These are phyloP conservation scores for Hypoxylon sp. DNA, from an alignment of 2,329 filamentous ascomycete species.

Conservation along the genomic window DNA sequence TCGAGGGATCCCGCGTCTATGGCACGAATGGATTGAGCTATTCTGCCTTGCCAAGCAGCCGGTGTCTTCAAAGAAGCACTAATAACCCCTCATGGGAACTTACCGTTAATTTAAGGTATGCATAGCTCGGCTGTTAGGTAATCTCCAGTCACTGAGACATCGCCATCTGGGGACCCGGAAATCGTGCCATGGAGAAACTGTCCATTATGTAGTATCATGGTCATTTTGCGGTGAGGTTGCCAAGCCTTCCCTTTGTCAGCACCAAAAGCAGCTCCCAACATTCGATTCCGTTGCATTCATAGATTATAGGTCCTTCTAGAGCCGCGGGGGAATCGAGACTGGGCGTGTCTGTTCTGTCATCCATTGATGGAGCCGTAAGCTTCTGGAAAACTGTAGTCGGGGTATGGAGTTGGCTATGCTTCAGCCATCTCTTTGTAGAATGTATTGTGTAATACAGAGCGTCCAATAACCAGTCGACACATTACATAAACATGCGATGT, in stretches of 20 bases:
- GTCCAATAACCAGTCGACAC: constrained; percentile 35
- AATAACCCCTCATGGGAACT: constrained; percentile 5
- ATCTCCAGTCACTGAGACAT: constrained; percentile 10
- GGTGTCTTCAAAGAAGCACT: constrained; percentile 1
- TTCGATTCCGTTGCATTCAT: constrained; percentile 8
- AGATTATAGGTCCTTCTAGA: constrained; percentile 16
- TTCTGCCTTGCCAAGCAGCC: constrained; percentile 28
- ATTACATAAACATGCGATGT: constrained; percentile 37
- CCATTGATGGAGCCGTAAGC: constrained; percentile 9
- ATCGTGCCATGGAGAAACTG: constrained; percentile 3
- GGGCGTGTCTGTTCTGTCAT: constrained; percentile 5
- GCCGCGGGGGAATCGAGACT: background rate
- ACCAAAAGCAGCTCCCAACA: constrained; percentile 14
- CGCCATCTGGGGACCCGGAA: constrained; percentile 7
- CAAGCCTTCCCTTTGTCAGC: constrained; percentile 19
- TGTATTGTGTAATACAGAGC: constrained; percentile 22
- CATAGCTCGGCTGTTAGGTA: constrained; percentile 22
- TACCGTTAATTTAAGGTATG: constrained; percentile 17
- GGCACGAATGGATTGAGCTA: constrained; percentile 14
- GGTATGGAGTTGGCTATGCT: constrained; percentile 1
- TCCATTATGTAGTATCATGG: constrained; percentile 11
- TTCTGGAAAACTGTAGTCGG: constrained; percentile 8
- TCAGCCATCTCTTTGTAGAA: constrained; percentile 10
- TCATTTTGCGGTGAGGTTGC: constrained; percentile 22
- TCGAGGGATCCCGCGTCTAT: constrained; percentile 12